Percentiles rank a stretch among this genome's conserved stretches.
Conservation (phyloP, 805 yeast genomes). For the Brettanomyces custersianus region DNA sequence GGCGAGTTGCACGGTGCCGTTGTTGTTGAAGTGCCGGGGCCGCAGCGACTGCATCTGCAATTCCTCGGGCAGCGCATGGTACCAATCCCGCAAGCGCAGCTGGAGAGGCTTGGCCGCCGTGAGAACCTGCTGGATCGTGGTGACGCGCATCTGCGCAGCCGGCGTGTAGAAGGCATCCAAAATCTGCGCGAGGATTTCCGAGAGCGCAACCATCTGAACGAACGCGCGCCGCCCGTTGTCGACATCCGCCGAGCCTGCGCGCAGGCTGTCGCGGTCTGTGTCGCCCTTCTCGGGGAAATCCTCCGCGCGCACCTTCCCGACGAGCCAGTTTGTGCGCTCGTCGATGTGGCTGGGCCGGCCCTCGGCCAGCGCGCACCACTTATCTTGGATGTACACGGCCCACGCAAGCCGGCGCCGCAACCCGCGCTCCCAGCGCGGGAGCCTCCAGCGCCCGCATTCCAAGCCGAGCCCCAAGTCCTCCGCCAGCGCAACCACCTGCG, state of each 20-base stretch:
- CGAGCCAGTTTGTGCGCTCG: conserved; percentile 71
- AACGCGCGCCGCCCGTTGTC: conserved; percentile 64
- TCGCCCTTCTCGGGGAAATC: conserved; percentile 73
- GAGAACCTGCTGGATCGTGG: conserved; percentile 58
- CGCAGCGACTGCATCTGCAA: conserved; percentile 54
- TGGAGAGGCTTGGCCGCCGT: conserved; percentile 77
- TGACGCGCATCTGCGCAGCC: conserved; percentile 47
- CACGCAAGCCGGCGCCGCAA: conserved; percentile 82
- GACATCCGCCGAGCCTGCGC: conserved; percentile 58
- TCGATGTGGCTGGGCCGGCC: conserved; percentile 79
- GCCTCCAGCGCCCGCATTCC: conserved; percentile 85
- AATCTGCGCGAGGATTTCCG: conserved; percentile 64
- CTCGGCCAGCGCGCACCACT: conserved; percentile 79
- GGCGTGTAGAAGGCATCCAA: conserved; percentile 65
- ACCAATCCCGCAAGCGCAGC: conserved; percentile 63
- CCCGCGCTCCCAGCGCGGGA: conserved; percentile 94
- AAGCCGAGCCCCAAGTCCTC: conserved; percentile 87
- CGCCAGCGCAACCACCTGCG: conserved; percentile 79
- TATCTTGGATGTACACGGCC: conserved; percentile 91
- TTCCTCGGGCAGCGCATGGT: conserved; percentile 57
- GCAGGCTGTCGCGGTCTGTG: conserved; percentile 12
- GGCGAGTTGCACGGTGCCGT: conserved; percentile 73
- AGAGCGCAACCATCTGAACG: conserved; percentile 55
- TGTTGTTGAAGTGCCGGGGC: conserved; percentile 57
- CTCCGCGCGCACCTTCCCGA: conserved; percentile 54